Percentiles rank a stretch among this genome's conserved stretches.
Conservation (phyloP, 139 green algal species). For the Tetraselmis chui region DNA sequence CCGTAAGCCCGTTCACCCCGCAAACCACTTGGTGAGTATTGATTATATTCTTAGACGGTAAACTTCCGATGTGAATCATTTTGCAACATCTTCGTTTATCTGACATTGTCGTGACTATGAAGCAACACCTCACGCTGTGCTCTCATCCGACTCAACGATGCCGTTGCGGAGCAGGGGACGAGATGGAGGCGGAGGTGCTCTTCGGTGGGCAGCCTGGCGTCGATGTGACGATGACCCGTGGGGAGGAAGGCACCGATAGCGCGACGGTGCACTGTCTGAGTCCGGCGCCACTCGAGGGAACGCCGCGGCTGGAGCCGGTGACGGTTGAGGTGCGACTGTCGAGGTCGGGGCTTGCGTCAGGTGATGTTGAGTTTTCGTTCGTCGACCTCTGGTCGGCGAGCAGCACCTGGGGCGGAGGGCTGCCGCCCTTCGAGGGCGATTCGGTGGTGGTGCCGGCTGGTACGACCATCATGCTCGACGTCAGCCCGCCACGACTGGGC, state of each 20-base stretch:
- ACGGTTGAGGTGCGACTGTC: not conserved
- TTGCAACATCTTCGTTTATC: no score
- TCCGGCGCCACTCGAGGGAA: not conserved
- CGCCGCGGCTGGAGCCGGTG: not conserved
- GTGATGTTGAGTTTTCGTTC: constrained; percentile 5
- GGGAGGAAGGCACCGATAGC: not conserved
- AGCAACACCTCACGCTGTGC: no score
- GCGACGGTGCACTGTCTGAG: not conserved
- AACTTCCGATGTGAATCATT: no score
- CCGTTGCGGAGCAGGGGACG: no score
- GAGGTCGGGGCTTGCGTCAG: not conserved
- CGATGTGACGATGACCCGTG: not conserved
- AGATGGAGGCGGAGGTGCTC: not conserved
- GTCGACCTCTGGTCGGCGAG: constrained; percentile 14
- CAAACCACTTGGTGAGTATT: no score
- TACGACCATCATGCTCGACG: constrained; percentile 18
- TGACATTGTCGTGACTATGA: no score
- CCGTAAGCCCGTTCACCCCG: no score
- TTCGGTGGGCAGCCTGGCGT: not conserved
- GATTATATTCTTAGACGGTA: no score
- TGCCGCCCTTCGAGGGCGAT: constrained; percentile 17
- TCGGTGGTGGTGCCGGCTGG: constrained; percentile 14
- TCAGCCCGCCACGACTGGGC: constrained; percentile 12
- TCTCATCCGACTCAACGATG: no score
- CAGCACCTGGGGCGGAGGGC: constrained; percentile 18